Evolutionary conservation across 176 grass and related monocot genomes (phyloP), one percentile per base, ranked within the genome.

Genomic region (Zea luxurians): DNA sequence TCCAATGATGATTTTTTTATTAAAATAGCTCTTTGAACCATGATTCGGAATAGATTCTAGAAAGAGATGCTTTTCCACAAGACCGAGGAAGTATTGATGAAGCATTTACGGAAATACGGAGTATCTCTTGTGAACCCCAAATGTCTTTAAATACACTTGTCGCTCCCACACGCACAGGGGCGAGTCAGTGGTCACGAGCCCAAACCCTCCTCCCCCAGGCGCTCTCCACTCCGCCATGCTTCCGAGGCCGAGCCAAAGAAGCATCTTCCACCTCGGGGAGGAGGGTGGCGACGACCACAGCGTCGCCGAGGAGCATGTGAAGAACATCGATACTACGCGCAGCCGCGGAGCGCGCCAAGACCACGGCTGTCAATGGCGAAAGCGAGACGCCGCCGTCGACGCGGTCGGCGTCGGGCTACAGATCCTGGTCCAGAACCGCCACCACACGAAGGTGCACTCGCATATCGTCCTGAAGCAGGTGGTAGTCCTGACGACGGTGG

Each of bases 221-320:
- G 44, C 74, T 44, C 42, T 15, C 71, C 40, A 10, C 66, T 58
- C 49, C 52, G 47, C 67, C 76, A 93, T 97, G 93, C 75, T 89
- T 84, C 86, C 86, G 50, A 87, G 85, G 79, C 79, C 68, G 46
- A 50, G 68, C 37, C 68, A 73, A 20, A 80, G 74, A 74, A 89
- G 90, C 90, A 91, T 97, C 83, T 93, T 97, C 83, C 78, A 89
- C 66, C 80, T 97, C 11, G 90, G 86, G 48, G 93, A 93, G 47
- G 93, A 91, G 88, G 88, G 67, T 82, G 84, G 53, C 44, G 64
- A 59, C 65, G 61, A 36, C 62, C 45, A 10, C 72, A 63, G 8
- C 11, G 7, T 47, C 49, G 16, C 13, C 37, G 59, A 49, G 6
- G 48, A 71, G 1, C 64, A 45, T 46, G 66, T 16, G 46, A 47